phyloP scores from a whole-genome alignment of 306 rosid species.

The Luffa acutangula region DNA sequence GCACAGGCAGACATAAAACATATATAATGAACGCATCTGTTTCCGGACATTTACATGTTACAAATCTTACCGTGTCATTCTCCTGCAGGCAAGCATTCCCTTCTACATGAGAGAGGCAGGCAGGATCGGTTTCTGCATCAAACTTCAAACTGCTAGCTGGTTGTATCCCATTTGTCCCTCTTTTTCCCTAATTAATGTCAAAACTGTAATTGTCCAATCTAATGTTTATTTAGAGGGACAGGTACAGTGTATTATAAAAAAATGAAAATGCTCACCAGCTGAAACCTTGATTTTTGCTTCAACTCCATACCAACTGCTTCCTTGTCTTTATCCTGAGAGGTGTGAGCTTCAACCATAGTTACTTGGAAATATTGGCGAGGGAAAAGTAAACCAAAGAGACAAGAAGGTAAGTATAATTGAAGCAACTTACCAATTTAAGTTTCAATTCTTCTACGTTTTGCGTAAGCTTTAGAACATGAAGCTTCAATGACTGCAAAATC shows the following conservation, averaged over 20 bases:
- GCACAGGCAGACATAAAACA: background rate
- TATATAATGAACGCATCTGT: background rate
- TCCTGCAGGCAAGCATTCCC: conserved; percentile 16
- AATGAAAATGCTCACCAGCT: conserved; percentile 34
- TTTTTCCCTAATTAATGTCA: conserved; percentile 26
- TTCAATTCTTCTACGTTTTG: conserved; percentile 58
- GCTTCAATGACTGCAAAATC: conserved; percentile 75
- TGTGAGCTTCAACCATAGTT: background rate
- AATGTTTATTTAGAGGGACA: background rate
- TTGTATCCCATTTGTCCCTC: conserved; percentile 9
- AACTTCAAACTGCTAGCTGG: conserved; percentile 21
- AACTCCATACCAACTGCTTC: conserved; percentile 27
- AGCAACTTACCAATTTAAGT: conserved; percentile 52
- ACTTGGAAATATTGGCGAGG: conserved; percentile 8
- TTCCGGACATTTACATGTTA: conserved; percentile 7
- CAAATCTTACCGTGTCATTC: conserved; percentile 17
- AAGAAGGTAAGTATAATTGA: background rate
- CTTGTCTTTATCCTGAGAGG: conserved; percentile 42
- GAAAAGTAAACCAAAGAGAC: background rate
- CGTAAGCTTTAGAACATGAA: conserved; percentile 72
- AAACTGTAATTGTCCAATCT: conserved; percentile 14
- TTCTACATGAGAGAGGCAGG: conserved; percentile 19
- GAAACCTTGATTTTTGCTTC: conserved; percentile 20
- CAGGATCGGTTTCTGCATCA: conserved; percentile 10
- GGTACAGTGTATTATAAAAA: conserved; percentile 4